A percentile compares a stretch with the other conserved stretches of the same genome.
Evolutionary conservation across 169 alveolate species (phyloP).

Genomic region (Cyclospora cayetanensis): DNA sequence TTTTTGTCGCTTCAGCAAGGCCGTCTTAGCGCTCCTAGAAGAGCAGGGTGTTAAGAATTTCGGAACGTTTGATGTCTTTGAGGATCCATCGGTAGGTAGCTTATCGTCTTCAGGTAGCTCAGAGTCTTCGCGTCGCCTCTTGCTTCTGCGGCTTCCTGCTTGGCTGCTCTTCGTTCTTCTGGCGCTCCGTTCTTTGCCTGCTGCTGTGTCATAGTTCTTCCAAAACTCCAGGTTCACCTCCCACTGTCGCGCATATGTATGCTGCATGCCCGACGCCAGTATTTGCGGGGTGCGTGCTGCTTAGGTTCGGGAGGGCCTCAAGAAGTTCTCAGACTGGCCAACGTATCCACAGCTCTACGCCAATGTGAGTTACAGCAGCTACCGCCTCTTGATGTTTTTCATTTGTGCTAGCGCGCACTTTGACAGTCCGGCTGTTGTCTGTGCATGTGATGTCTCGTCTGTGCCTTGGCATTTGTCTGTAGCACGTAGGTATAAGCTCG

Average conservation of each 20-base stretch:
- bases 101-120: background rate
- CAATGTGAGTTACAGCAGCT: background rate
- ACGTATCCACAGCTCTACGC: constrained; percentile 68
- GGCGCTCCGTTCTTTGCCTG: background rate
- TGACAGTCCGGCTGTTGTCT: background rate
- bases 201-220: background rate
- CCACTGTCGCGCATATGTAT: background rate
- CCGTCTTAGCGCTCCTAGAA: background rate
- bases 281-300: no score
- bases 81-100: constrained; percentile 11
- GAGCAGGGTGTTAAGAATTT: constrained; percentile 18
- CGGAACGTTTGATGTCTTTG: constrained; percentile 50
- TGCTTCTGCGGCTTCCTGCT: background rate
- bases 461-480: no score
- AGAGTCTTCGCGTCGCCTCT: background rate
- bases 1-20: constrained; percentile 49
- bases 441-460: background rate
- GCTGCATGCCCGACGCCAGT: background rate
- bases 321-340: constrained; percentile 67
- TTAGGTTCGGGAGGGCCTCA: constrained; percentile 54
- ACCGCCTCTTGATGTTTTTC: background rate
- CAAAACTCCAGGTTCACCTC: background rate
- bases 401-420: background rate
- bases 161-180: background rate
- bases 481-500: no score